Conservation (phyloP, 164 flowering plant genomes). For the Magnolia officinalis region DNA sequence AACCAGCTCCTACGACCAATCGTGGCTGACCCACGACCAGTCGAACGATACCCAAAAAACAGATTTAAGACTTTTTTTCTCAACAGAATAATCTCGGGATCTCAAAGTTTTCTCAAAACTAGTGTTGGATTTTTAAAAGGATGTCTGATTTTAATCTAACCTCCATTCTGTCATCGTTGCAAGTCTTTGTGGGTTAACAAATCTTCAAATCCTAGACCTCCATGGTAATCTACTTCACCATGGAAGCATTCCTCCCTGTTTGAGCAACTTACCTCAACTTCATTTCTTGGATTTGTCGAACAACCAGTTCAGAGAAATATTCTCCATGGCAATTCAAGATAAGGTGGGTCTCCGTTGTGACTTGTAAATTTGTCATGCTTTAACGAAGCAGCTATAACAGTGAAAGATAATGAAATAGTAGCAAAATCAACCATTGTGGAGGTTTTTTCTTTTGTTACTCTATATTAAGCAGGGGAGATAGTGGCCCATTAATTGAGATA, state of each 20-base stretch:
- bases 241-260: slow-evolving; percentile 1
- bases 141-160: background rate
- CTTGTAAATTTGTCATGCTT: too few relatives aligned
- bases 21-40: too few relatives aligned
- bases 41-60: too few relatives aligned
- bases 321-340: background rate
- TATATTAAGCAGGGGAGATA: too few relatives aligned
- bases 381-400: too few relatives aligned
- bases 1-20: too few relatives aligned
- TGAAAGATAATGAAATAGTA: too few relatives aligned
- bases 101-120: background rate
- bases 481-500: too few relatives aligned
- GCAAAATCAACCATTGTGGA: too few relatives aligned
- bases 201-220: background rate
- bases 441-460: too few relatives aligned
- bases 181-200: background rate
- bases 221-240: background rate
- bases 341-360: too few relatives aligned
- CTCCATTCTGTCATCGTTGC: background rate
- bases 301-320: background rate
- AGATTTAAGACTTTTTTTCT: too few relatives aligned
- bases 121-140: background rate
- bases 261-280: background rate
- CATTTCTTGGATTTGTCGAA: background rate
- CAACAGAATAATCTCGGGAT: background rate